A percentile compares a stretch with the other conserved stretches of the same genome.
Conservation (phyloP, 345 rosid genomes). For the Arabis hirsuta region DNA sequence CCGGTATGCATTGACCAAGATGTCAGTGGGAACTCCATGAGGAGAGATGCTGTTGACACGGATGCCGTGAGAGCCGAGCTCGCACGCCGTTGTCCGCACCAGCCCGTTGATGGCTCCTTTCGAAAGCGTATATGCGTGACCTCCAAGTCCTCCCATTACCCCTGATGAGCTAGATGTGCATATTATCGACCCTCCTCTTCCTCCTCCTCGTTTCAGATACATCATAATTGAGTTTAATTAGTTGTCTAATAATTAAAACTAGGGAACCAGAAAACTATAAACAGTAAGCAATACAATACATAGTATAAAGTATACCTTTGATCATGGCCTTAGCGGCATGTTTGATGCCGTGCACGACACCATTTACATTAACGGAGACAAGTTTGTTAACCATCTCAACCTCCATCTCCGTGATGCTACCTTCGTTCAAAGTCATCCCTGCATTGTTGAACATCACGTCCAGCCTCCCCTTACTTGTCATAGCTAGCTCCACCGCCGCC, state of each 20-base stretch:
- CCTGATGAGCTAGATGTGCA: conserved; percentile 86
- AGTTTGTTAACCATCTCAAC: conserved; percentile 52
- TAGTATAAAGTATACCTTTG: conserved; percentile 25
- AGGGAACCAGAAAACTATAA: no score
- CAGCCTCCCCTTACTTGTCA: conserved; percentile 58
- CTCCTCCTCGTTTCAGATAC: conserved; percentile 45
- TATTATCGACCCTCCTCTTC: conserved; percentile 64
- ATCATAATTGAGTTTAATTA: background rate
- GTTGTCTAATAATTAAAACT: background rate
- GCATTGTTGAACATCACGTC: conserved; percentile 58
- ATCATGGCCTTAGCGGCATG: conserved; percentile 82
- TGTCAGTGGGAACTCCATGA: conserved; percentile 91
- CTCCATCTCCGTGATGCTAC: conserved; percentile 63
- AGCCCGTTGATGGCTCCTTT: conserved; percentile 73
- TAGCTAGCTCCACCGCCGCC: conserved; percentile 59
- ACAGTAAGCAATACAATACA: background rate
- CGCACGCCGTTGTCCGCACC: conserved; percentile 69
- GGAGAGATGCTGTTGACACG: conserved; percentile 86
- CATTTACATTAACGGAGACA: conserved; percentile 63
- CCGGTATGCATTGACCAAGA: conserved; percentile 62
- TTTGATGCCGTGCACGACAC: conserved; percentile 75
- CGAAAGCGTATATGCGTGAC: conserved; percentile 68
- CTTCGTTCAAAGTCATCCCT: conserved; percentile 51
- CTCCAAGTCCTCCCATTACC: conserved; percentile 77
- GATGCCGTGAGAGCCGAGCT: conserved; percentile 68